Percentiles rank a stretch among this genome's conserved stretches.
These are phyloP conservation scores for Thecaphora thlaspeos DNA, from an alignment of 1,284 basidiomycete species.

Conservation along the genomic window DNA sequence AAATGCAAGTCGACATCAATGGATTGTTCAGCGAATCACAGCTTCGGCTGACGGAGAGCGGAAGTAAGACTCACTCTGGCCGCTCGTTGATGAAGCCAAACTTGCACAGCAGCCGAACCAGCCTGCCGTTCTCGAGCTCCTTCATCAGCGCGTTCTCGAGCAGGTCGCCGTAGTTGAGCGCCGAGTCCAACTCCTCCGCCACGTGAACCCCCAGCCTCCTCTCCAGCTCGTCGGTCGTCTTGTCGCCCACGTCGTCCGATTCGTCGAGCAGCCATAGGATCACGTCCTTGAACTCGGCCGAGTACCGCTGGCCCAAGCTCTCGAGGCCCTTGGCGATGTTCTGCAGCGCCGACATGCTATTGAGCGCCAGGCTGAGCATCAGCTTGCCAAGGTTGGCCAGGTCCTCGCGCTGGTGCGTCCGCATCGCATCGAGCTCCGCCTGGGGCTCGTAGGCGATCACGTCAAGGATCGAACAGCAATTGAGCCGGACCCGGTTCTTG, in stretches of 20 bases:
- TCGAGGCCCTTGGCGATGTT: slow-evolving; percentile 77
- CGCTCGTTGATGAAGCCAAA: slow-evolving; percentile 98
- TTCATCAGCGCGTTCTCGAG: slow-evolving; percentile 80
- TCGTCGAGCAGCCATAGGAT: slow-evolving; percentile 72
- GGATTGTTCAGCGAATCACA: too few relatives aligned
- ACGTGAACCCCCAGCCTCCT: slow-evolving; percentile 75
- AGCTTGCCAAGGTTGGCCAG: slow-evolving; percentile 81
- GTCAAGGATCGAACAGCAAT: slow-evolving; percentile 53
- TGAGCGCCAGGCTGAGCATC: slow-evolving; percentile 76
- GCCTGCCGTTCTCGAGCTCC: slow-evolving; percentile 92
- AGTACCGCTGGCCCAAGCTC: slow-evolving; percentile 72
- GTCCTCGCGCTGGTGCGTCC: slow-evolving; percentile 72
- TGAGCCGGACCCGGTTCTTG: slow-evolving; percentile 67
- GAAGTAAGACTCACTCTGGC: slow-evolving; percentile 82
- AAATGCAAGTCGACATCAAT: too few relatives aligned
- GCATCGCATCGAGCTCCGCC: slow-evolving; percentile 20
- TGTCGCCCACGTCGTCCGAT: slow-evolving; percentile 10
- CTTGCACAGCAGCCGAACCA: slow-evolving; percentile 89
- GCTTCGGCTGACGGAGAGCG: too few relatives aligned
- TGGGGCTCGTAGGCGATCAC: slow-evolving; percentile 48
- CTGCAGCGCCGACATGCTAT: slow-evolving; percentile 65
- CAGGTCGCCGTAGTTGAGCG: slow-evolving; percentile 73
- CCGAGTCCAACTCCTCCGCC: slow-evolving; percentile 78
- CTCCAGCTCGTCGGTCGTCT: slow-evolving; percentile 77
- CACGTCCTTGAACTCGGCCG: slow-evolving; percentile 76